Evolutionary conservation across 495 filamentous ascomycete species (phyloP), one percentile per base, ranked within the genome.

Genomic region (Viridothelium virens): DNA sequence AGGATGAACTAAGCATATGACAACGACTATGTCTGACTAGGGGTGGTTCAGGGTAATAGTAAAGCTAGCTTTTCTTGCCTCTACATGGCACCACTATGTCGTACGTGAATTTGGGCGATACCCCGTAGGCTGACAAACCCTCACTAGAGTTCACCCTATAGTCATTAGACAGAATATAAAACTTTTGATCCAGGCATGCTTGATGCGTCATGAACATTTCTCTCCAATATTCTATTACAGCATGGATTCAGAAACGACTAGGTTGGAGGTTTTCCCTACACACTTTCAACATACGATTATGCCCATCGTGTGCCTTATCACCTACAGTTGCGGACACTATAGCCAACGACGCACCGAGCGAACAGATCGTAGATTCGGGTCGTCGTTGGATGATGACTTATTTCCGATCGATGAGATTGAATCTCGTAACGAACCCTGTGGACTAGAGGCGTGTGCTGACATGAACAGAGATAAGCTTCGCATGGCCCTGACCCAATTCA

Each of bases 331-430:
- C 14, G 53, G 53, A 5, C 53, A 59, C 18, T 59, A 59, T 59
- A 36, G 11, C 18, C 53, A 59, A 5, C 33, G 14, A 36, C 53
- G 53, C 14, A 59, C 53, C 3, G 53, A 59, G 31, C 53, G 53
- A 6, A 59, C 53, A 5, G 16, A 53, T 5, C 16, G 5, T 18
- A 14, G 10, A 5, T 9, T 59, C 25, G 53, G 36, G 31, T 59
- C 53, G 3, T 7, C 36, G 2, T 14, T 31, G 36, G 31, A 59
- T 14, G 53, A 59, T 10, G 7, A 36, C 1, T 18, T 59, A 18
- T 59, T 59, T 36, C 53, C 53, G 25, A 59, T 59, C 53, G 53
- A 59, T 59, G 53, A 36, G 7, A 31, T 59, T 36, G 53, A 59
- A 5, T 7, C 53, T 7, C 53, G 14, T 9, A 36, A 59, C 18